These are phyloP conservation scores for Lentinula aciculospora DNA, from an alignment of 768 basidiomycete genomes.

Conservation along the genomic window DNA sequence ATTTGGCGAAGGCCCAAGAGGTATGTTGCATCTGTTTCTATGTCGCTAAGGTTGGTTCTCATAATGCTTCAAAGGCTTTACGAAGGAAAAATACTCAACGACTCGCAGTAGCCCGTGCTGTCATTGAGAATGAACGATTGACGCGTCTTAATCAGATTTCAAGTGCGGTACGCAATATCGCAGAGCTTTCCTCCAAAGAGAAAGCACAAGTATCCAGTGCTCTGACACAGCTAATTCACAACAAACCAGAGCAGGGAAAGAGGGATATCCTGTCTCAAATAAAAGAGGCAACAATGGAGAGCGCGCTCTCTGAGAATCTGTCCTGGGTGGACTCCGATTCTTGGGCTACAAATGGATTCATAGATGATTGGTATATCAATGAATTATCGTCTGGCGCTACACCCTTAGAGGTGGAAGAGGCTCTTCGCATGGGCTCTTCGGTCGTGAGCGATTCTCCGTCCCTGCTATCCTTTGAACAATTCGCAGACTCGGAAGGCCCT, in stretches of 20 bases:
- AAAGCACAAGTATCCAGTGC: not conserved
- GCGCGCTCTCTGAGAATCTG: not conserved
- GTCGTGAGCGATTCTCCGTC: not conserved
- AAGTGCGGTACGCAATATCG: slow-evolving; percentile 30
- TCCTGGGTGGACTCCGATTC: not conserved
- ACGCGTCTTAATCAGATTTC: slow-evolving; percentile 43
- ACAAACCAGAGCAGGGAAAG: not conserved
- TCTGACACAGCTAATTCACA: not conserved
- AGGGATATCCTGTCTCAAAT: not conserved
- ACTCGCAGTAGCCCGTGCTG: slow-evolving; percentile 43
- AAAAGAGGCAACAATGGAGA: not conserved
- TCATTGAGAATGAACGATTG: slow-evolving; percentile 54
- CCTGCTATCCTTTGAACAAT: not conserved
- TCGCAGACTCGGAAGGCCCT: not conserved
- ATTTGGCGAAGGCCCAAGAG: slow-evolving; percentile 64
- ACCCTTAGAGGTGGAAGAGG: not conserved
- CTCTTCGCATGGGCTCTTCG: not conserved
- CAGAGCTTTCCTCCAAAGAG: not conserved
- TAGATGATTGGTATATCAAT: too few species aligned
- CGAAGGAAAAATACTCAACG: slow-evolving; percentile 48
- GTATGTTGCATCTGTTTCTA: slow-evolving; percentile 28
- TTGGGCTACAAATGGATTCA: too few species aligned
- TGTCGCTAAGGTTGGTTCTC: not conserved
- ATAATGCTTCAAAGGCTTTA: slow-evolving; percentile 33
- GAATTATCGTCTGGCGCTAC: not conserved